These are phyloP conservation scores for Globisporangium spinosum DNA, from an alignment of 352 stramenopile species.

Conservation along the genomic window DNA sequence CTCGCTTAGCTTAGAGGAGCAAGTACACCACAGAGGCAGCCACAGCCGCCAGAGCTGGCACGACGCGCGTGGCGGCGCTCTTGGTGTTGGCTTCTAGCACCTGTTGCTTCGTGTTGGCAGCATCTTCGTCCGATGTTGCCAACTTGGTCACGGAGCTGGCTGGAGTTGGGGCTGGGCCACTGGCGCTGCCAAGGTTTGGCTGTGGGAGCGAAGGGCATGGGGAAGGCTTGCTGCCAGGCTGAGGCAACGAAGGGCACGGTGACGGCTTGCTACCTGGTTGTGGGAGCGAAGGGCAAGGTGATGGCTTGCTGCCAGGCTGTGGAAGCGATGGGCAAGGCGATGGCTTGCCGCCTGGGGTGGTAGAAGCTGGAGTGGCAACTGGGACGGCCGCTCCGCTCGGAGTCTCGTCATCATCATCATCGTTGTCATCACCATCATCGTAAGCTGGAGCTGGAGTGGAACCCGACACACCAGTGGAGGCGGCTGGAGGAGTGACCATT, in stretches of 20 bases:
- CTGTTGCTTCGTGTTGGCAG: conserved; percentile 21
- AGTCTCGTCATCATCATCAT: conserved; percentile 16
- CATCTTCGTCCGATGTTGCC: conserved; percentile 11
- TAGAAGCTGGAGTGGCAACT: conserved; percentile 10
- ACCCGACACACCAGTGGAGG: neutral
- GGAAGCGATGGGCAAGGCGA: conserved; percentile 25
- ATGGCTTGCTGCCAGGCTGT: conserved; percentile 20
- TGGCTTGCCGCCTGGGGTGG: conserved; percentile 14
- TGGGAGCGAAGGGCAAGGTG: conserved; percentile 24
- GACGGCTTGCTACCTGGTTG: conserved; percentile 21
- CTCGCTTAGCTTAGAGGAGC: conserved; percentile 30
- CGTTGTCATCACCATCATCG: conserved; percentile 5
- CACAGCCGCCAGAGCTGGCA: conserved; percentile 29
- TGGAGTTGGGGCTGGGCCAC: conserved; percentile 12
- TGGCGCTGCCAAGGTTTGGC: conserved; percentile 18
- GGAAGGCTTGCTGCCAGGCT: conserved; percentile 9
- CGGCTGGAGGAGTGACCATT: neutral
- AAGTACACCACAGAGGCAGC: conserved; percentile 38
- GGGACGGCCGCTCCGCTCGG: neutral
- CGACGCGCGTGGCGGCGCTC: conserved; percentile 27
- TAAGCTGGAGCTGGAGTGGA: conserved; percentile 6
- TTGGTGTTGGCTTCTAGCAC: conserved; percentile 35
- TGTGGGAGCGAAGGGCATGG: conserved; percentile 21
- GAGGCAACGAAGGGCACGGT: conserved; percentile 33
- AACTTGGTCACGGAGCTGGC: conserved; percentile 18